A percentile compares a stretch with the other conserved stretches of the same genome.
phyloP scores from a whole-genome alignment of 768 basidiomycete genomes.

The Ephemerocybe angulata region DNA sequence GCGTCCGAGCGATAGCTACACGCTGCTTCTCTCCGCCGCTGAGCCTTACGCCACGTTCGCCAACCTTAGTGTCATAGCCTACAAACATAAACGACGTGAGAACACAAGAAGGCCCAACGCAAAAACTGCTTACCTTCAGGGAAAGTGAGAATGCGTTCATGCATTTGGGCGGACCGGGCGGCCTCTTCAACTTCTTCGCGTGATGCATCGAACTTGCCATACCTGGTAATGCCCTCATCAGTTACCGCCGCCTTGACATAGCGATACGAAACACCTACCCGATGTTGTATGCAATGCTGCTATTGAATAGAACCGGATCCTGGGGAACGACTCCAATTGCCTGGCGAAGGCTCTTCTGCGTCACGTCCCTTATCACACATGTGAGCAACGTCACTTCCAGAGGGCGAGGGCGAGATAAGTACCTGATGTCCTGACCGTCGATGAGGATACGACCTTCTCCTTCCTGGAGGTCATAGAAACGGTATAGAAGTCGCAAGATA shows the following conservation, averaged over 20 bases:
- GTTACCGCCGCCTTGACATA: neutral
- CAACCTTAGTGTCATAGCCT: constrained; percentile 81
- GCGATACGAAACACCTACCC: constrained; percentile 39
- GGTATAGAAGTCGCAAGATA: constrained; percentile 80
- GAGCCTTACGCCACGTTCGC: constrained; percentile 83
- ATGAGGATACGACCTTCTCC: constrained; percentile 79
- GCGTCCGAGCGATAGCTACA: constrained; percentile 81
- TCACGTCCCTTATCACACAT: constrained; percentile 63
- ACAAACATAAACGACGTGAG: constrained; percentile 2
- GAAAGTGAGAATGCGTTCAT: constrained; percentile 80
- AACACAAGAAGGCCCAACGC: neutral
- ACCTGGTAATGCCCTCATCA: constrained; percentile 35
- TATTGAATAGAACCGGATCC: constrained; percentile 71
- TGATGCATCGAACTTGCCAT: constrained; percentile 71
- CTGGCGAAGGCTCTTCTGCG: constrained; percentile 72
- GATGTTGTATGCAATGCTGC: constrained; percentile 70
- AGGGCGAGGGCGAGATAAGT: neutral
- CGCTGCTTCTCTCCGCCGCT: constrained; percentile 90
- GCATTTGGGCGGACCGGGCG: constrained; percentile 81
- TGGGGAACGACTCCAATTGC: constrained; percentile 92
- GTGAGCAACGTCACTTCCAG: neutral
- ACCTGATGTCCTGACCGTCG: constrained; percentile 80
- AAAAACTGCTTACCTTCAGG: constrained; percentile 51
- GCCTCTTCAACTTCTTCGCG: constrained; percentile 75
- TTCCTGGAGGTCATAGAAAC: constrained; percentile 85